A percentile compares a stretch with the other conserved stretches of the same genome.
Evolutionary conservation across 352 stramenopile genomes (phyloP).

Genomic region (Phytopythium helicoides): DNA sequence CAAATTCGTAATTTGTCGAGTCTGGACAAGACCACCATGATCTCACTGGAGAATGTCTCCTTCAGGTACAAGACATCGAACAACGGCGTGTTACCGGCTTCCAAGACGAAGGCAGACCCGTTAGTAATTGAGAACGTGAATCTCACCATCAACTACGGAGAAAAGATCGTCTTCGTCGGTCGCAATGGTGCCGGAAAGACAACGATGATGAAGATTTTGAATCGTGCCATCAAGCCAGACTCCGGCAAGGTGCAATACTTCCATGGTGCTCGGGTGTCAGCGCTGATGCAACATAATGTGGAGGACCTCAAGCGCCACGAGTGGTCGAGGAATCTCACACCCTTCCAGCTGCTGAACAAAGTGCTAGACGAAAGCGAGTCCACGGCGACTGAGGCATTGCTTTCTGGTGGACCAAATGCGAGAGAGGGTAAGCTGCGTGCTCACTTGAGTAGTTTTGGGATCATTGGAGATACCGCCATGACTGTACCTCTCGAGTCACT

Average conservation of each 20-base stretch:
- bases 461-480: constrained; percentile 30
- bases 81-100: neutral
- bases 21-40: constrained; percentile 46
- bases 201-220: constrained; percentile 93
- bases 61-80: constrained; percentile 36
- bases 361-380: constrained; percentile 31
- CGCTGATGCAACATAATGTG: constrained; percentile 66
- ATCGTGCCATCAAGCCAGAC: constrained; percentile 61
- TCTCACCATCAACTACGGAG: constrained; percentile 70
- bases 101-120: constrained; percentile 10
- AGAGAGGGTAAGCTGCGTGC: constrained; percentile 36
- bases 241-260: constrained; percentile 44
- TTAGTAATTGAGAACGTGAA: constrained; percentile 65
- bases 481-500: constrained; percentile 32
- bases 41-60: constrained; percentile 45
- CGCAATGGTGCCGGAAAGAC: constrained; percentile 89
- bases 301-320: constrained; percentile 54
- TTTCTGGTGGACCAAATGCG: constrained; percentile 5
- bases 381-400: constrained; percentile 2
- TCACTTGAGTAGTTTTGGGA: constrained; percentile 50
- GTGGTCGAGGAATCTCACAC: constrained; percentile 40
- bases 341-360: constrained; percentile 39
- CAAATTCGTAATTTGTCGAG: constrained; percentile 57
- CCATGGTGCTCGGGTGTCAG: constrained; percentile 41
- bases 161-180: constrained; percentile 87